phyloP scores from a whole-genome alignment of 2,329 filamentous ascomycete genomes.

The Pleoardoris graminearum region DNA sequence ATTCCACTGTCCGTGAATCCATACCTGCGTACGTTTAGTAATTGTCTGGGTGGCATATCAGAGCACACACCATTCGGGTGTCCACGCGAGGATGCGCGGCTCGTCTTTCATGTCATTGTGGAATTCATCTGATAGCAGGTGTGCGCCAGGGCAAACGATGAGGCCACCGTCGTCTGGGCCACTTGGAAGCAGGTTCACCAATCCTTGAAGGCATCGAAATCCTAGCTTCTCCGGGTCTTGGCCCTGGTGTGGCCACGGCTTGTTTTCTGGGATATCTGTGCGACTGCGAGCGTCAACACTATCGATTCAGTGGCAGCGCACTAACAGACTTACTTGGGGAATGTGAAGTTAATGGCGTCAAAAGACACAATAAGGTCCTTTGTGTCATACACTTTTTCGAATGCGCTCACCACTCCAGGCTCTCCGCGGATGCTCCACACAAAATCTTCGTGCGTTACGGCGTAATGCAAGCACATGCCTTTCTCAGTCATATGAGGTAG shows the following conservation, averaged over 20 bases:
- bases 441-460: slow-evolving; percentile 47
- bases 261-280: slow-evolving; percentile 27
- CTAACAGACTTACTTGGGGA: too few species aligned
- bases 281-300: too few species aligned
- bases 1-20: slow-evolving; percentile 40
- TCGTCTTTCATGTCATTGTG: slow-evolving; percentile 28
- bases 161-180: slow-evolving; percentile 45
- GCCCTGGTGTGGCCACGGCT: slow-evolving; percentile 44
- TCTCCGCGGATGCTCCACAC: slow-evolving; percentile 48
- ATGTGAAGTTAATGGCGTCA: slow-evolving; percentile 44
- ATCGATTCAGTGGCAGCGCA: too few species aligned
- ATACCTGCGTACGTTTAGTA: too few species aligned
- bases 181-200: slow-evolving; percentile 51
- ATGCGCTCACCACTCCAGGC: slow-evolving; percentile 44
- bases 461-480: slow-evolving; percentile 35
- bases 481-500: slow-evolving; percentile 26
- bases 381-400: slow-evolving; percentile 42
- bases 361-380: slow-evolving; percentile 45
- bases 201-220: slow-evolving; percentile 57
- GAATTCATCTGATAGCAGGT: slow-evolving; percentile 39
- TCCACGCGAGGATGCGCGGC: slow-evolving; percentile 35
- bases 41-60: too few species aligned
- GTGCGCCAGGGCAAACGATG: slow-evolving; percentile 41
- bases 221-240: slow-evolving; percentile 44
- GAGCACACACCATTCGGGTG: slow-evolving; percentile 43